Evolutionary conservation across 179 eudicot genomes (phyloP).

Genomic region (Carnegiea gigantea): DNA sequence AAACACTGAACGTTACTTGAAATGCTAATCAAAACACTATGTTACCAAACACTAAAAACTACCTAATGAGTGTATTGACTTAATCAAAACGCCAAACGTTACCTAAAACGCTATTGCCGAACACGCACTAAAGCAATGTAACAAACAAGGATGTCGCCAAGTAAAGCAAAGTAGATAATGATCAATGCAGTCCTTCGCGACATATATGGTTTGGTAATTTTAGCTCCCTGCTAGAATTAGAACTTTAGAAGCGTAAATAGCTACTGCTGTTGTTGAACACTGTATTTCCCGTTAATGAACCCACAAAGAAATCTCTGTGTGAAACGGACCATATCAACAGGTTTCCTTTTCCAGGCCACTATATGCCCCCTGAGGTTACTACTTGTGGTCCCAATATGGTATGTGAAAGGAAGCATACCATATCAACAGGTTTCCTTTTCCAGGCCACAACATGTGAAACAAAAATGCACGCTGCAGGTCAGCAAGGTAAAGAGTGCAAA

Average conservation of each 20-base stretch:
- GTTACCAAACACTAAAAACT: too few relatives aligned
- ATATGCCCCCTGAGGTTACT: background rate
- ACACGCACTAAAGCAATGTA: background rate
- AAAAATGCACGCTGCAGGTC: background rate
- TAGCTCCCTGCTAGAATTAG: background rate
- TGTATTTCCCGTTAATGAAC: background rate
- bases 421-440: background rate
- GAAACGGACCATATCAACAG: too few relatives aligned
- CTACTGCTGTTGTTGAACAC: background rate
- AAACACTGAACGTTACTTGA: too few relatives aligned
- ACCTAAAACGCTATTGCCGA: too few relatives aligned
- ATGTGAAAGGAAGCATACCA: background rate
- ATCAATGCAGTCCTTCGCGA: background rate
- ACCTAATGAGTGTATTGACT: too few relatives aligned
- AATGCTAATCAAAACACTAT: too few relatives aligned
- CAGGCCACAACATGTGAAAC: background rate
- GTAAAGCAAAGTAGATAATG: background rate
- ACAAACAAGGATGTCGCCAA: background rate
- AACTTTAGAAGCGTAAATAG: background rate
- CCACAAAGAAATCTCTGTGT: background rate
- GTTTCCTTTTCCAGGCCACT: background rate
- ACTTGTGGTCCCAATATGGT: background rate
- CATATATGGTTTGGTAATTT: background rate
- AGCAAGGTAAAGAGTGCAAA: slow-evolving; percentile 11
- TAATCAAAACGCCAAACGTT: too few relatives aligned